Percentiles rank a stretch among this genome's conserved stretches.
These are phyloP conservation scores for Entomortierella parvispora DNA, from an alignment of 192 early-diverging fungal species.

Conservation along the genomic window DNA sequence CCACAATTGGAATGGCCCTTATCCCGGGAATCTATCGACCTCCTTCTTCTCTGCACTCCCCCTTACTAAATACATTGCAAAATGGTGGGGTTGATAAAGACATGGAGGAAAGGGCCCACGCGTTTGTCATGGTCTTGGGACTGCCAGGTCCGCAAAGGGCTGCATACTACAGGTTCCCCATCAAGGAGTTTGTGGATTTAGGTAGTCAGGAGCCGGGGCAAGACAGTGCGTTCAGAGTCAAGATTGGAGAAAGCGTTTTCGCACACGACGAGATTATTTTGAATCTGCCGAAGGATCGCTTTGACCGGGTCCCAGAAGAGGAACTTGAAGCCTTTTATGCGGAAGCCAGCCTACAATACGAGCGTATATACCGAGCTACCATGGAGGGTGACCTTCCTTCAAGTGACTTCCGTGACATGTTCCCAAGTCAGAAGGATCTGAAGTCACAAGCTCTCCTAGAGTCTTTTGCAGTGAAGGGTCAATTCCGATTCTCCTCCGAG, in stretches of 20 bases:
- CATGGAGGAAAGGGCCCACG: constrained; percentile 38
- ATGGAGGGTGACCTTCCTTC: background rate
- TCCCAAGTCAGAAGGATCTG: constrained; percentile 8
- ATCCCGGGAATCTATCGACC: constrained; percentile 55
- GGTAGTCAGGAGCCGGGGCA: constrained; percentile 5
- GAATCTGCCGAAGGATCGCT: constrained; percentile 34
- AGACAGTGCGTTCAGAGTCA: constrained; percentile 10
- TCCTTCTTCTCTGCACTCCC: background rate
- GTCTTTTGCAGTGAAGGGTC: constrained; percentile 24
- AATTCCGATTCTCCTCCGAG: constrained; percentile 23
- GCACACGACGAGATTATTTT: constrained; percentile 45
- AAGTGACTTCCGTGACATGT: constrained; percentile 13
- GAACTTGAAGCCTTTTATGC: constrained; percentile 44
- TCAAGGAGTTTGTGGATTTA: constrained; percentile 40
- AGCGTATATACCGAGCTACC: background rate
- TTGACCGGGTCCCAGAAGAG: constrained; percentile 34
- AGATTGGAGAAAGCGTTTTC: constrained; percentile 50
- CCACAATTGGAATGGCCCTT: constrained; percentile 35
- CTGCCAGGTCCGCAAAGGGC: constrained; percentile 16
- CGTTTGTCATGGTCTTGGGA: constrained; percentile 53
- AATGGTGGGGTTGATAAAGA: background rate
- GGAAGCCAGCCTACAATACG: constrained; percentile 16
- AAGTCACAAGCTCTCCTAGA: background rate
- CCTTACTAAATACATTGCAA: background rate
- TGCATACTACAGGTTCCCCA: constrained; percentile 56